phyloP scores from a whole-genome alignment of 345 rosid species.

The Salix koriyanagi region DNA sequence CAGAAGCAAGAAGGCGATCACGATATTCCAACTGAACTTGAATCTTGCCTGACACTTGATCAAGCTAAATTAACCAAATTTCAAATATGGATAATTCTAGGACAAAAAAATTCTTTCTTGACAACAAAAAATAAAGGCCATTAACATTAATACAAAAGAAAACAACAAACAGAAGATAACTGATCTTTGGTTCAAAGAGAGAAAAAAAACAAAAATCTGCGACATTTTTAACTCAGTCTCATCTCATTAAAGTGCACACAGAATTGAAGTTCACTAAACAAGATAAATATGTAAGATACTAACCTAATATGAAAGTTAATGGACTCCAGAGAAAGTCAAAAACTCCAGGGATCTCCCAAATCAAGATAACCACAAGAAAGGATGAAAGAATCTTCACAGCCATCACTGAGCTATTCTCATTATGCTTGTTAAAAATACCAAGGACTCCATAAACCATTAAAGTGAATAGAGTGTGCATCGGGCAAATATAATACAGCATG shows the following conservation, averaged over 20 bases:
- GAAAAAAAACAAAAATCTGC: neutral
- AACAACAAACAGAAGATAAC: neutral
- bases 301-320: constrained; percentile 64
- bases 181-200: neutral
- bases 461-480: constrained; percentile 98
- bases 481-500: constrained; percentile 92
- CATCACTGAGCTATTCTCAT: constrained; percentile 90
- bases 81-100: neutral
- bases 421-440: constrained; percentile 77
- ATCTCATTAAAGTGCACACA: neutral
- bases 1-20: neutral
- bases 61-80: neutral
- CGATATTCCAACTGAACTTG: neutral
- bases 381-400: constrained; percentile 70
- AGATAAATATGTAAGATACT: constrained; percentile 22
- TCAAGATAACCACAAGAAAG: constrained; percentile 75
- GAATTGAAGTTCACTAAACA: neutral
- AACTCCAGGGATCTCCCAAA: constrained; percentile 94
- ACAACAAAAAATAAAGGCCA: neutral
- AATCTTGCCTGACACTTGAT: neutral
- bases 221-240: neutral
- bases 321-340: constrained; percentile 82
- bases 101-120: neutral
- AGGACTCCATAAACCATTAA: constrained; percentile 93
- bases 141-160: neutral